phyloP scores from a whole-genome alignment of 441 rosid genomes.

The Metrosideros polymorpha region DNA sequence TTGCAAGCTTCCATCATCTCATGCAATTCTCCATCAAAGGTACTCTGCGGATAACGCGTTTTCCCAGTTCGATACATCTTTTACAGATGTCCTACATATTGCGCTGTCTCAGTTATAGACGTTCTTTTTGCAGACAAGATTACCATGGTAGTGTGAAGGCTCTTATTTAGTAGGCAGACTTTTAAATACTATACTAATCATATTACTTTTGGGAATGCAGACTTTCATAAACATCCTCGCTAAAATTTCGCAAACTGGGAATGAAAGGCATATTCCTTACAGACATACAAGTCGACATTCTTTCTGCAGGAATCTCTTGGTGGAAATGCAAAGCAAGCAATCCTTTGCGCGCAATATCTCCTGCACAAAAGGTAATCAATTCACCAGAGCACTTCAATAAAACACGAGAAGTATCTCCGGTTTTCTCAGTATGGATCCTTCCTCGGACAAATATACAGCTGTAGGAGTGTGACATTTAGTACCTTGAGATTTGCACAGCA shows the following conservation, averaged over 20 bases:
- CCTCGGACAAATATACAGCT: constrained; percentile 38
- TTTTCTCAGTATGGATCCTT: constrained; percentile 5
- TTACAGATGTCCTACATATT: no score
- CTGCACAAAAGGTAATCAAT: constrained; percentile 55
- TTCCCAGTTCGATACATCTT: not conserved
- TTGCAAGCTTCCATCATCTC: not conserved
- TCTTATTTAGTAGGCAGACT: not conserved
- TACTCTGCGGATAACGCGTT: not conserved
- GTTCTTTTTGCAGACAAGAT: not conserved
- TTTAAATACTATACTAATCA: not conserved
- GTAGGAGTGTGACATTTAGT: constrained; percentile 88
- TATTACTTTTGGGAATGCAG: constrained; percentile 33
- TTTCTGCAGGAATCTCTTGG: constrained; percentile 97
- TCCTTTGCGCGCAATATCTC: constrained; percentile 88
- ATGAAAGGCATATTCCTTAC: constrained; percentile 94
- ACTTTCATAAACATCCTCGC: constrained; percentile 92
- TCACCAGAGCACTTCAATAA: constrained; percentile 3
- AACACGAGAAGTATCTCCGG: not conserved
- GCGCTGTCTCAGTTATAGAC: no score
- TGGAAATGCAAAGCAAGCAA: constrained; percentile 94
- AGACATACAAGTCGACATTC: constrained; percentile 93
- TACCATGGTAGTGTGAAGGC: not conserved
- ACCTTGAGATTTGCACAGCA: constrained; percentile 95
- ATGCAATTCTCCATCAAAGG: not conserved
- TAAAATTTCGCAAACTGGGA: constrained; percentile 90